Base-by-base conservation (phyloP, 306 rosid species). In the Dryas drummondii region DNA sequence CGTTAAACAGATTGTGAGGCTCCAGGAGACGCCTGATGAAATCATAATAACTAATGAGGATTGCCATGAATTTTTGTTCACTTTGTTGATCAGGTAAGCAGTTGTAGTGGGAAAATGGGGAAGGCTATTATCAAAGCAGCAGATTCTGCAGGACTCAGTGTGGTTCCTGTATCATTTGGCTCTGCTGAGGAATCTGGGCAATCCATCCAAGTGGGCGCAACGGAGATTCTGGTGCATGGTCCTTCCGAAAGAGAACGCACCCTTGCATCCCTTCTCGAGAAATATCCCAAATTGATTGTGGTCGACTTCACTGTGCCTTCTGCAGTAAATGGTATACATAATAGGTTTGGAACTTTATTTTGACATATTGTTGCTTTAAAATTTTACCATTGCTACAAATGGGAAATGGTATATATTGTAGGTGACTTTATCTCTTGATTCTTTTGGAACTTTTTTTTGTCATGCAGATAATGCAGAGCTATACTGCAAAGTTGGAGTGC, bases 61-160 rank as follows among this genome's bases (percentile, higher is more conserved):
- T 13, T 14, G 16, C 52, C 44, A 56, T 62, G 53, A 47, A 55
- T 73, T 49, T 68, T 45, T 55, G 55, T 51, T 52, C 63, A 53
- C 60, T 73, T 41, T 55, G 37, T 70, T 49, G 9, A 68, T 78
- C 75, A 92, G 97, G 96, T 94, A 60, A 92, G 90, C 83, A 90
- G 97, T 22, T 94, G 98, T 71, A 78, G 90, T 54, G 98, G 98
- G 16, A 94, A 90, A 78, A 94, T 92, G 97, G 99, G 97, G 47
- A 81, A 83, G 82, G 91, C 97, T 40, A 93, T 92, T 47, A 89
- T 92, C 71, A 82, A 79, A 71, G 97, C 93, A 42, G 98, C 96
- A 10, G 91, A 90, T 70, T 86, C 96, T 79, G 97, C 97, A 14
- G 99, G 99, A 68, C 73, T 92, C 66, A 27, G 83, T 76, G 79